Base-by-base conservation (phyloP, 2,329 filamentous ascomycete genomes). In the Colletotrichum sp. region DNA sequence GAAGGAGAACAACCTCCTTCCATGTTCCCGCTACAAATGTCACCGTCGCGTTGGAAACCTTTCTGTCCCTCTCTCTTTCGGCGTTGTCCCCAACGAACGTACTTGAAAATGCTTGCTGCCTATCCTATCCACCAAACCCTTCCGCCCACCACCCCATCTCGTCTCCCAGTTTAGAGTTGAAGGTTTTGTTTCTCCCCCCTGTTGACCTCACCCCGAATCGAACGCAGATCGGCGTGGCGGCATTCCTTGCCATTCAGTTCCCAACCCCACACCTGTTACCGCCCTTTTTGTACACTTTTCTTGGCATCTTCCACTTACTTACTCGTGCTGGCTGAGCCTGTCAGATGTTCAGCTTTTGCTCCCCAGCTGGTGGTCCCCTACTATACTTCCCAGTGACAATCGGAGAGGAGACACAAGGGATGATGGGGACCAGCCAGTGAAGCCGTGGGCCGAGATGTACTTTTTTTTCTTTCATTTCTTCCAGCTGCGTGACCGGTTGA, bases 101-200 rank as follows among this genome's bases (percentile, higher is more conserved):
- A 16, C 16, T 16, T 28, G 55, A 24, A 16, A 16, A 59, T 59
- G 13, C 55, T 59, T 28, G 21, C 21, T 26, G 18, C 62, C 44
- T 49, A 44, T 15, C 21, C 49, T 36, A 36, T 57, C 28, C 18
- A 44, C 13, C 10, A 21, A 44, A 4, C 57, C 10, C 28, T n/a
- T 62, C 2, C 5, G 12, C 21, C 16, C 60, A 21, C 7, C 21
- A 8, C 13, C 28, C 66, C 16, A n/a, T 32, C 13, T 28, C 13
- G 36, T 34, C 18, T 26, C 34, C 60, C 49, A 39, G 49, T 71
- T 71, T 71, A 71, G 49, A 75, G 72, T 75, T 71, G 72, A 34
- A 49, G 49, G 59, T 59, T 60, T 49, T 65, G 60, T 70, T 36
- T 71, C 60, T 34, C 26, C 6, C 68, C 72, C 72, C 68, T 65